Percentiles rank a stretch among this genome's conserved stretches.
Evolutionary conservation across 2,329 filamentous ascomycete species (phyloP).

Genomic region (Diaporthe vexans): DNA sequence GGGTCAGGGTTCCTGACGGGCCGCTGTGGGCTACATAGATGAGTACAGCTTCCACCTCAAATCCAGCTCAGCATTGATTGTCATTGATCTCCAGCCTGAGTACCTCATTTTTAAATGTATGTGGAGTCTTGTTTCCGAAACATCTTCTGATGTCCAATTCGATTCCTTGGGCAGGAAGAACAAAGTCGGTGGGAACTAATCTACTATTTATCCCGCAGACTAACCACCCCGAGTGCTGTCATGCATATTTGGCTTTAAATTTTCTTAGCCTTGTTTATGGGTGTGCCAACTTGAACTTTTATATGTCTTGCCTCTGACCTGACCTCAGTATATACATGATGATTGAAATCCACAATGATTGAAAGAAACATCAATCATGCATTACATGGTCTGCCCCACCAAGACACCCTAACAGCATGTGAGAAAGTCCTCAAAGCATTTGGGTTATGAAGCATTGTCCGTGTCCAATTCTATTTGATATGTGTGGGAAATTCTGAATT

Average conservation of each 20-base stretch:
- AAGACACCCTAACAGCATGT: background rate
- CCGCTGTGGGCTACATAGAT: background rate
- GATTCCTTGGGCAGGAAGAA: background rate
- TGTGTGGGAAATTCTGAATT: rapidly evolving
- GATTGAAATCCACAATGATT: background rate
- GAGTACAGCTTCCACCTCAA: background rate
- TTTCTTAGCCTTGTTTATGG: too few species aligned
- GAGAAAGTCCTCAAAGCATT: background rate
- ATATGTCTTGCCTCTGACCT: background rate
- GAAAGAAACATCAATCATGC: background rate
- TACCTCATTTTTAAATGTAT: background rate
- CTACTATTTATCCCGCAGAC: background rate
- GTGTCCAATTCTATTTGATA: background rate
- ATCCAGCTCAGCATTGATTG: background rate
- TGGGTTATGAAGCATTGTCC: too few species aligned
- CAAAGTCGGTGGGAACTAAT: background rate
- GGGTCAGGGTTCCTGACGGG: constrained; percentile 6
- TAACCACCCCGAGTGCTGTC: background rate
- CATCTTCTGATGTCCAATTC: background rate
- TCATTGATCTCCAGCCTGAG: background rate
- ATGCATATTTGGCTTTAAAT: too few species aligned
- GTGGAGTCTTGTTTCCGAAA: background rate
- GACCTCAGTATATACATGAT: background rate
- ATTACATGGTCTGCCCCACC: background rate
- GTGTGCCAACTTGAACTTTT: background rate